Evolutionary conservation across 345 rosid species (phyloP), one percentile per base, ranked within the genome.

Genomic region (Sisymbrium irio): DNA sequence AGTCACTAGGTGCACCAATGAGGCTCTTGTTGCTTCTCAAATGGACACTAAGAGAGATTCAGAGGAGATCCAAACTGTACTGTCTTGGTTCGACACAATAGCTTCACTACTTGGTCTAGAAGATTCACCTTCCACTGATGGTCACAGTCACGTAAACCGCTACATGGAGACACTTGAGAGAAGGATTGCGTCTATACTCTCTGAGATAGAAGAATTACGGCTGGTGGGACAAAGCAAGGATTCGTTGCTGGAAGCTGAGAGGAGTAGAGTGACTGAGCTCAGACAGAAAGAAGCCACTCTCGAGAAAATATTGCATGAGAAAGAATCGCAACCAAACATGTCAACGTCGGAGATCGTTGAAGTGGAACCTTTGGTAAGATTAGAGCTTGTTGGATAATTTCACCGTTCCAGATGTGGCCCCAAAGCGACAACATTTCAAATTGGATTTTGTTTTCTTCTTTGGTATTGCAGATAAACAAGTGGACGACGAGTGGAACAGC

Each of bases 1-100:
- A 82, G 97, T 92, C 68, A 91, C 97, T 25, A 88, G 97, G 82
- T 92, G 93, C 79, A 90, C 97, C 67, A 84, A 89, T 80, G 97
- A 90, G 33, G 93, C 76, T 84, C 93, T 90, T 80, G 84, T 61
- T 72, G 81, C 94, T 69, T 87, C 96, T 55, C 98, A 88, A 72
- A 76, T 80, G 69, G 75, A 78, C 77, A 79, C 70, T 40, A 92
- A 79, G 74, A 80, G 77, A 74, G 82, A 77, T 66, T 83, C 89
- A 27, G 84, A 84, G 61, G 91, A 86, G 73, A 82, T 89, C 67
- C 72, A 58, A 62, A 86, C 83, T 74, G 77, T 90, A 32, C 73
- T 88, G 62, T 27, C 81, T 57, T 88, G 96, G 97, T 76, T 92
- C n/a, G 85, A 83, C 69, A 27, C 83, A 41, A 65, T 84, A 55